Evolutionary conservation across 192 early-diverging fungal genomes (phyloP), one percentile per base, ranked within the genome.

Genomic region (Podila clonocystis): DNA sequence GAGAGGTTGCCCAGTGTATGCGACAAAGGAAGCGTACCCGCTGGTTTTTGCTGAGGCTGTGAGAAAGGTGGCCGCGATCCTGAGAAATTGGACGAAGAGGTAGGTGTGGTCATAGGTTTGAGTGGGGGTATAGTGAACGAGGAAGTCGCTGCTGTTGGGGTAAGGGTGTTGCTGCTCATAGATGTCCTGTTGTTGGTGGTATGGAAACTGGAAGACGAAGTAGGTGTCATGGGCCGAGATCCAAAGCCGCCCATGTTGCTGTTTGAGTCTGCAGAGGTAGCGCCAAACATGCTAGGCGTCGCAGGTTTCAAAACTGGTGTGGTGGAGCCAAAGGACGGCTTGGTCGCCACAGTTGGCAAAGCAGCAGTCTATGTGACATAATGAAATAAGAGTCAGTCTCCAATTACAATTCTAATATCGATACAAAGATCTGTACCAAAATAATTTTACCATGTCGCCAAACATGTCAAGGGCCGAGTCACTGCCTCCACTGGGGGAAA

Each of bases 1-100:
- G 77, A 80, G 20, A 80, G 52, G 58, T 80, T 80, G 41, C 77
- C 77, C 2, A 80, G 65, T 3, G 77, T 80, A 34, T 80, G 77
- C 4, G 77, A 80, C 5, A 80, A 33, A 28, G 77, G 77, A 9
- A 67, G 70, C 5, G 77, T 69, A 5, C 77, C 77, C 30, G 71
- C 67, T 41, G 77, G 77, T 34, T 80, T 80, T 48, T 80, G 77
- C 52, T 80, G 77, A 28, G 77, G 77, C 70, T 80, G 77, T 4
- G 77, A 72, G 41, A 80, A 80, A 0, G 77, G 60, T 15, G 62
- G 65, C n/a, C 77, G 70, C 24, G 65, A 15, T 4, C 62, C 24
- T 22, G 68, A 50, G 4, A 58, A 67, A 19, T 31, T 66, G 58
- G 50, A 65, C 19, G 70, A 73, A 2, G 52, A 60, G 9, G 63